Evolutionary conservation across 1,284 basidiomycete species (phyloP), one percentile per base, ranked within the genome.

Genomic region (Athelia psychrophila): DNA sequence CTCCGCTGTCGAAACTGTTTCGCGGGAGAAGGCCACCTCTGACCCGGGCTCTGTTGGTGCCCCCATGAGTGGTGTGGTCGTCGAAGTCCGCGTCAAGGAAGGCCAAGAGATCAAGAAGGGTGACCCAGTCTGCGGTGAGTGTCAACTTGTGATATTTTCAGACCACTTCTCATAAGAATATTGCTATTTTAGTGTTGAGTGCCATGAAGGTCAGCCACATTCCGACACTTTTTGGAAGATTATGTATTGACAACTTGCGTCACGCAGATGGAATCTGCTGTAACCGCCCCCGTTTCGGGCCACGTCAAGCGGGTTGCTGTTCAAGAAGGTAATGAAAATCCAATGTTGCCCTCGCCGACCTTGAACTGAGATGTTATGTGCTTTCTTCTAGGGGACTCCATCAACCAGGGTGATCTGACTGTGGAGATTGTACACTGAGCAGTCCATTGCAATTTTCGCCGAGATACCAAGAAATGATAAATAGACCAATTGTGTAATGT

Each of bases 31-130:
- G 82, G 93, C 97, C 5, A 87, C 91, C 3, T 77, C 77, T 56
- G 95, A 96, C 66, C 95, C 97, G 54, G 96, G 97, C 58, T 95
- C 92, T 35, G 89, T 99, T 55, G 96, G 95, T 56, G 93, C 94
- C 45, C 92, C 93, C 2, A 95, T 96, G 93, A 93, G 93, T 53
- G 96, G 96, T 76, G 96, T 99, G 48, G 94, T 99, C 49, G 91
- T 99, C 23, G 97, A 99, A 71, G 93, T 99, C 49, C 82, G 96
- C 60, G 95, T 97, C 56, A 94, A 97, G 76, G 95, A 98, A 72
- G 95, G 94, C 47, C 90, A 95, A 57, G 88, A 95, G 66, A 93
- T 99, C 73, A 97, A 92, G 86, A 96, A 94, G 71, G 97, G 97
- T 55, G 97, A 99, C 73, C 91, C 93, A 57, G 74, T 95, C 56